Base-by-base conservation (phyloP, 306 rosid genomes). In the Prunus padus region DNA sequence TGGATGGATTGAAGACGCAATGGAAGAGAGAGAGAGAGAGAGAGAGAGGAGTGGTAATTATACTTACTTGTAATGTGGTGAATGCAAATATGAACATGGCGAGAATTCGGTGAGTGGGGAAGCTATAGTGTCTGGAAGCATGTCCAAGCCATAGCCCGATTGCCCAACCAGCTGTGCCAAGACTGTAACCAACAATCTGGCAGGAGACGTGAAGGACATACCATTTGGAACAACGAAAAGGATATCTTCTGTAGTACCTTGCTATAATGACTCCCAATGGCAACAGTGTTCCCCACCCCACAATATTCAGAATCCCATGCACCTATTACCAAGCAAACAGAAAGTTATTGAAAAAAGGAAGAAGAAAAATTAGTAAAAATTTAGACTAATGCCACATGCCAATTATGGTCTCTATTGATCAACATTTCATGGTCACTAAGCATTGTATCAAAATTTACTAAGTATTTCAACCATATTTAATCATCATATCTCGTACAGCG, bases 271-370 rank as follows among this genome's bases (percentile, higher is more conserved):
- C 88, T 55, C 98, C 98, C 22, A 78, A 11, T 2, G 97, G 98
- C 75, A 94, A 71, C 2, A 92, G 3, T 4, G 80, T 78, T 63
- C 98, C 98, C 96, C 97, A 92, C 20, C 98, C 98, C 3, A 86
- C 74, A 0, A 92, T 91, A 85, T 87, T 94, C 51, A 94, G 79
- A 62, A 84, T 77, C 78, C 98, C 98, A 73, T 94, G 98, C 71
- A 87, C 85, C 97, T 94, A 33, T 52, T 9, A 59, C 20, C 8
- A 55, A 37, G 42, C 42, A 37, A 37, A 37, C 42, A 37, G 7
- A 1, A 37, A 37, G 42, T 37, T 37, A 9, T 37, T 37, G 42
- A 37, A 20, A 72, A 11, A 4, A 14, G 6, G 8, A 23, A 13
- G 19, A 16, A 28, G 0, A 8, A 19, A 31, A n/a, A 45, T 19